Base-by-base conservation (phyloP, 2,329 filamentous ascomycete genomes). In the Fusarium acutatum region DNA sequence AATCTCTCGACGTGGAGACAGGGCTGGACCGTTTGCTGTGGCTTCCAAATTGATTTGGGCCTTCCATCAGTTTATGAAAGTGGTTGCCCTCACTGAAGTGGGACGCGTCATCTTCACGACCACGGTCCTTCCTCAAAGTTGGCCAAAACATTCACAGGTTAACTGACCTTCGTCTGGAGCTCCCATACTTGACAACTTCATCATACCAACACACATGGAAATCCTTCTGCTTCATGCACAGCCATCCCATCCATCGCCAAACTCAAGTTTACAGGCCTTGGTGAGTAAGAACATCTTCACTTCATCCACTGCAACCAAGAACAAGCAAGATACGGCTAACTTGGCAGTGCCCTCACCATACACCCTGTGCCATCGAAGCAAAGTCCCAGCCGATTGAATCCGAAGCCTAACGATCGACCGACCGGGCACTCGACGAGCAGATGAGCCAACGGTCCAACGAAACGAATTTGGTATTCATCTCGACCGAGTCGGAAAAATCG, bases 1-100 rank as follows among this genome's bases (percentile, higher is more conserved):
- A 24, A 1, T 2, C 15, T 32, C 22, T 32, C 11, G 3, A 13
- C 7, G 11, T 4, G 1, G 0, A 8, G 15, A n/a, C 22, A 13
- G 28, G 4, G 9, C 5, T 18, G 22, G 22, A 10, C 14, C 10
- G 10, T 24, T 32, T 32, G 20, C 22, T 22, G 11, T 49, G 28
- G 11, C 46, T 49, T 6, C 7, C 10, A 32, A 22, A 5, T 17
- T 4, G 15, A 20, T 10, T 13, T 18, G 11, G 18, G 4, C n/a
- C 5, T 35, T 26, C 32, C 18, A 11, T 6, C 32, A 24, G 2
- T 1, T 10, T 15, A 6, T 11, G 17, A 6, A 9, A 7, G 11
- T 7, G 28, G 28, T 34, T 20, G 6, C 30, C 13, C 30, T 52
- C 6, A 20, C 4, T 15, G n/a, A 22, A 32, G 0, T 5, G 3